phyloP scores from a whole-genome alignment of 2,329 filamentous ascomycete genomes.

The Dactylellina parvicollis region DNA sequence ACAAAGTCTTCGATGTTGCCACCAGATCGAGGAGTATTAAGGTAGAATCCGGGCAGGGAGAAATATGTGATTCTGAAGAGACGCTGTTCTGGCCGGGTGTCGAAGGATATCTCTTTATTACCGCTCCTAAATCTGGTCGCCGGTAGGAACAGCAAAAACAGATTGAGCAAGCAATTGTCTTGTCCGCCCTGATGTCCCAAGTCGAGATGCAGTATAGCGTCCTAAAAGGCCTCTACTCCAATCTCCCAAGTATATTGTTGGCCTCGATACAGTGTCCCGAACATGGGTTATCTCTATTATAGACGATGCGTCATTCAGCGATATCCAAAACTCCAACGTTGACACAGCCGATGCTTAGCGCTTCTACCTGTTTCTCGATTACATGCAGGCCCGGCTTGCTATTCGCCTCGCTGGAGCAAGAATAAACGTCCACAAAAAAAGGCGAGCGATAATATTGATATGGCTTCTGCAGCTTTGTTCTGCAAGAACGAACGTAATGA shows the following conservation, averaged over 20 bases:
- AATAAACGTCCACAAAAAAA: conserved; percentile 7
- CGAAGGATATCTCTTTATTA: conserved; percentile 38
- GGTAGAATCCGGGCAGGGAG: conserved; percentile 4
- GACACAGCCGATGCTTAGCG: conserved; percentile 52
- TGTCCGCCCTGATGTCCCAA: conserved; percentile 28
- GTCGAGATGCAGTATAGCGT: conserved; percentile 18
- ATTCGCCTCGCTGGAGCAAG: conserved; percentile 24
- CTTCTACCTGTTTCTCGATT: conserved; percentile 44
- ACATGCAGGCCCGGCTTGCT: background rate
- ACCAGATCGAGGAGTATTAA: conserved; percentile 21
- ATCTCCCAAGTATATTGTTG: conserved; percentile 16
- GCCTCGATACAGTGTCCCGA: background rate
- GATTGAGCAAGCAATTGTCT: conserved; percentile 10
- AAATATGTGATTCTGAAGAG: conserved; percentile 41
- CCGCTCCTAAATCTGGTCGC: background rate
- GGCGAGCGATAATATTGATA: background rate
- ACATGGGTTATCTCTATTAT: conserved; percentile 16
- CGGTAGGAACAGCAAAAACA: background rate
- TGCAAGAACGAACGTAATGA: conserved; percentile 49
- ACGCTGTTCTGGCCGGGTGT: conserved; percentile 10
- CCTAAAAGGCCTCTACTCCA: conserved; percentile 1
- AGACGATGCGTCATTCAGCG: conserved; percentile 36
- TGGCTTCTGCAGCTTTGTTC: conserved; percentile 41
- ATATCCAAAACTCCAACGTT: conserved; percentile 27
- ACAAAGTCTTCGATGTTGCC: conserved; percentile 10